Evolutionary conservation across 2,329 filamentous ascomycete species (phyloP), one percentile per base, ranked within the genome.

Genomic region (Thielaviopsis euricoi): DNA sequence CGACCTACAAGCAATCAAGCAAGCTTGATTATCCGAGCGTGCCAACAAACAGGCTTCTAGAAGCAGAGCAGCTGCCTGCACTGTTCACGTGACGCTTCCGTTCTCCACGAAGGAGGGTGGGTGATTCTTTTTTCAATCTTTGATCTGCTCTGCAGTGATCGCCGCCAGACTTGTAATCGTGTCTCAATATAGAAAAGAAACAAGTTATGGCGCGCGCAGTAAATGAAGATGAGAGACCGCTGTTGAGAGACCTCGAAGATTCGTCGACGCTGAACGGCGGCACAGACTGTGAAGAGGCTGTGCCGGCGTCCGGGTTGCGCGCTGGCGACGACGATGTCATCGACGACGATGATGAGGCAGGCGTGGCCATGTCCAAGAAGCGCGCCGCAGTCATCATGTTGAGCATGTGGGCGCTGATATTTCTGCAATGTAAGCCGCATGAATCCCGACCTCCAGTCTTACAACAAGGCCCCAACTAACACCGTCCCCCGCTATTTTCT

Each of bases 381-480:
- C 54, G 46, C 19, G 29, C 22, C 10, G 43, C 12, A n/a, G 46
- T 26, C 6, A 57, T 60, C 22, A 43, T 55, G 46, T 12, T 43
- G 15, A 52, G 52, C 33, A 60, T 60, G 52, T 60, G 46, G 55
- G 25, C 49, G 22, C 49, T 58, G 46, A 58, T 60, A n/a, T 55
- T 57, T 25, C 43, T 60, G 23, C 59, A 60, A 53, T 55, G 59
- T 60, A 33, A 49, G 58, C 13, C n/a, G 49, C n/a, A 21, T 33
- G 23, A n/a, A 22, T n/a, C 22, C 49, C 6, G 6, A 33, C 29
- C 12, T 33, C n/a, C n/a, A n/a, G n/a, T n/a, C n/a, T n/a, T n/a
- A n/a, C n/a, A n/a, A n/a, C n/a, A n/a, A n/a, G n/a, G n/a, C n/a
- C n/a, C n/a, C n/a, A n/a, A n/a, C n/a, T n/a, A n/a, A n/a, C n/a